Evolutionary conservation across 129 eudicot genomes (phyloP), one percentile per base, ranked within the genome.

Genomic region (Helichrysum umbraculigerum): DNA sequence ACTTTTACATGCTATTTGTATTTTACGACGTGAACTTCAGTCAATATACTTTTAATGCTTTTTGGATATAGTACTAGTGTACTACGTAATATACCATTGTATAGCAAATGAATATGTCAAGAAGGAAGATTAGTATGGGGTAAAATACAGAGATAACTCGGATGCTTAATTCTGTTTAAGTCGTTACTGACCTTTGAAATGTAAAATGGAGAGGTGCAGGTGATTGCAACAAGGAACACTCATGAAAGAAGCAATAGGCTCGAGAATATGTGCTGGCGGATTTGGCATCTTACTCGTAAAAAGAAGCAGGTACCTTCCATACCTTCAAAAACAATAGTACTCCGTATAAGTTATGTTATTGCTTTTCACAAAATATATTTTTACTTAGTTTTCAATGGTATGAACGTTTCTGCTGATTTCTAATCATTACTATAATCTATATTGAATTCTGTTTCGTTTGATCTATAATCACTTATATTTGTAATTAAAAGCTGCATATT

Each of bases 261-360:
- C 5, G 93, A 91, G 91, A 91, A 91, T 81, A 91, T 91, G 93
- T 88, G 93, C 82, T 91, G 93, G 97, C 88, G 93, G 25, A 88
- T 91, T 76, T 91, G 97, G 97, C 96, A 91, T 84, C 93, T 91
- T 78, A 85, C 96, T 70, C 91, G 96, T 39, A 91, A 86, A 21
- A 91, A 91, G 87, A 91, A 91, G 74, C 91, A 91, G 96, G 96
- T 91, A 63, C 68, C 44, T 65, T 60, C 66, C 78, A 21, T 61
- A 42, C 51, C 76, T 62, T 65, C 50, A 64, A 54, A 65, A 72
- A 60, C 50, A 34, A 11, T 63, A 71, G 50, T 59, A 25, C 28
- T 25, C 28, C 28, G 28, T 25, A 39, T 52, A 16, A 5, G 22
- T n/a, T 63, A 62, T 63, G 63, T 22, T 78, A 11, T 35, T 32